A percentile compares a stretch with the other conserved stretches of the same genome.
Conservation (phyloP, 2,329 filamentous ascomycete genomes). For the Fusarium coicis region DNA sequence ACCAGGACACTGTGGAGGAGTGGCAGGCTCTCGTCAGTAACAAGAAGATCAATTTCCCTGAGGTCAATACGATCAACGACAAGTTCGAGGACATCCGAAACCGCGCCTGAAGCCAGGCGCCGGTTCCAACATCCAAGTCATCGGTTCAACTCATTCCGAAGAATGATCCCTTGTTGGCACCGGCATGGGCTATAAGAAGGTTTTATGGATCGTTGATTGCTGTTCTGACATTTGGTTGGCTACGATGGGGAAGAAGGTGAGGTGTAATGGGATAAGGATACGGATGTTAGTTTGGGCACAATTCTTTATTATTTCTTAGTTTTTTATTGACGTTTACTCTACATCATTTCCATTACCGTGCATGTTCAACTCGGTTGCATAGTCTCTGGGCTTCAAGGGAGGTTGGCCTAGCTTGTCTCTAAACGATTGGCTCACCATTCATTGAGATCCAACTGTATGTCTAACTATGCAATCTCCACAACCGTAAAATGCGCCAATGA, state of each 20-base stretch:
- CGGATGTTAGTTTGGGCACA: accelerated
- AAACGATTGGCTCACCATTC: accelerated
- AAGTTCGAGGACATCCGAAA: too few relatives aligned
- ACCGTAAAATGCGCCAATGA: not conserved
- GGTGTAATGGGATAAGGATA: accelerated
- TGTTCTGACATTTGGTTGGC: not conserved
- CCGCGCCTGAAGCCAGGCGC: not conserved
- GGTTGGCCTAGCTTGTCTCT: too few relatives aligned
- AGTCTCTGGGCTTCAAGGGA: too few relatives aligned
- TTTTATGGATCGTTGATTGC: not conserved
- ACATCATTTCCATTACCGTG: too few relatives aligned
- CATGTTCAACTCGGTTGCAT: too few relatives aligned
- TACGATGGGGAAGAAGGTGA: not conserved
- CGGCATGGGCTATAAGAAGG: not conserved
- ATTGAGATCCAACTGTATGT: not conserved
- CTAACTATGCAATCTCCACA: not conserved
- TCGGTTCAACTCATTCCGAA: accelerated
- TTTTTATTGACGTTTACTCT: not conserved
- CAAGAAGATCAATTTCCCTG: too few relatives aligned
- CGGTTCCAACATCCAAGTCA: accelerated
- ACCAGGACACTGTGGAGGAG: too few relatives aligned
- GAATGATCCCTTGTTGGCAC: not conserved
- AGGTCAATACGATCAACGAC: too few relatives aligned
- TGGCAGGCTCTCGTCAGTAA: too few relatives aligned
- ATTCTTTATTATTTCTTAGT: not conserved